Conservation (phyloP, 2,329 filamentous ascomycete species). For the Blastomyces silverae region DNA sequence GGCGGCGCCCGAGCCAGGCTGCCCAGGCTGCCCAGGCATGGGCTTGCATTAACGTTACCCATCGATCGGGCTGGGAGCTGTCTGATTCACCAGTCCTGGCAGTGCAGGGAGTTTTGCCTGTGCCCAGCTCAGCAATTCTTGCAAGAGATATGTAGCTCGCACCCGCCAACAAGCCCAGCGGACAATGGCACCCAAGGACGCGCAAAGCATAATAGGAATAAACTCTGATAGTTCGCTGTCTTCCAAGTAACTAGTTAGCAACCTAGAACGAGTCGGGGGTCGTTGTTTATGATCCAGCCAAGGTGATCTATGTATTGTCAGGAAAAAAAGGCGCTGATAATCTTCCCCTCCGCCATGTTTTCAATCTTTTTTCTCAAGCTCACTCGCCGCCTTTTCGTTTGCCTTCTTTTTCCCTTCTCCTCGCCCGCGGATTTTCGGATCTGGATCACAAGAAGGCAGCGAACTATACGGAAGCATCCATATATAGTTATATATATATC, state of each 20-base stretch:
- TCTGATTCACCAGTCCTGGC: neutral
- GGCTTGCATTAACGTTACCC: neutral
- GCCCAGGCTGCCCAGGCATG: too few relatives aligned
- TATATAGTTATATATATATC: neutral
- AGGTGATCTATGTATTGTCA: too few relatives aligned
- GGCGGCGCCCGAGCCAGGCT: neutral
- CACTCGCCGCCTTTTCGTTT: too few relatives aligned
- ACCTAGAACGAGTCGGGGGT: neutral
- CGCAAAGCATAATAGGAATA: neutral
- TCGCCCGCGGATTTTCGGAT: neutral
- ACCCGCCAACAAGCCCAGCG: neutral
- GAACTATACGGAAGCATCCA: neutral
- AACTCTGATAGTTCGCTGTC: neutral
- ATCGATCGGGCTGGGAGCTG: neutral
- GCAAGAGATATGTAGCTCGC: neutral
- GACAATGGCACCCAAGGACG: neutral
- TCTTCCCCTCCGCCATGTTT: neutral
- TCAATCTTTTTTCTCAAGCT: neutral
- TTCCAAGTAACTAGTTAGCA: neutral
- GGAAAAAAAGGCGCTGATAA: neutral
- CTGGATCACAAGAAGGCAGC: neutral
- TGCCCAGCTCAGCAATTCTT: neutral
- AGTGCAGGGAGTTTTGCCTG: neutral
- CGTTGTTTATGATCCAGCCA: neutral
- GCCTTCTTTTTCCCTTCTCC: neutral